phyloP scores from a whole-genome alignment of 805 yeast species.

The Teunomyces aglyptinius region DNA sequence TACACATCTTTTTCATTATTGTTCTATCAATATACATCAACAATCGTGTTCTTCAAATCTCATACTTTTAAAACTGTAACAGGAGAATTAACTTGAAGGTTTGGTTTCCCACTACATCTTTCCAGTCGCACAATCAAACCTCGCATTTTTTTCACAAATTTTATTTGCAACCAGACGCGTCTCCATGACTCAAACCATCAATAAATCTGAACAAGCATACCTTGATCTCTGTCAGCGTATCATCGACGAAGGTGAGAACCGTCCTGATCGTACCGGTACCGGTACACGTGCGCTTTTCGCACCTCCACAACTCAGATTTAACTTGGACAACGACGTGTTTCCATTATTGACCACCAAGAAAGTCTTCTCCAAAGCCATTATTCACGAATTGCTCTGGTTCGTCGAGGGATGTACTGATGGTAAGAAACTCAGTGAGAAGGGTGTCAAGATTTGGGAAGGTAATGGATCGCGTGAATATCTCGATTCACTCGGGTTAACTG shows the following conservation, averaged over 20 bases:
- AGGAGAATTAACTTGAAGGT: no score
- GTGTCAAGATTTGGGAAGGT: slow-evolving; percentile 99
- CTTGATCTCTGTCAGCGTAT: slow-evolving; percentile 77
- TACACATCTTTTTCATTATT: no score
- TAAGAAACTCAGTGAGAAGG: slow-evolving; percentile 68
- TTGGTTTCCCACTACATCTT: no score
- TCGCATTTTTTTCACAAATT: not conserved
- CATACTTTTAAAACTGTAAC: no score
- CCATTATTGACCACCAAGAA: slow-evolving; percentile 92
- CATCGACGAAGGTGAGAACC: slow-evolving; percentile 78
- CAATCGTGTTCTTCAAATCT: no score
- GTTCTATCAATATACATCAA: no score
- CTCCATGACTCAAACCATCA: slow-evolving; percentile 18
- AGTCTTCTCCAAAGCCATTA: slow-evolving; percentile 85
- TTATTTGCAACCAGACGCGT: slow-evolving; percentile 4
- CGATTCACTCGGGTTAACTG: slow-evolving; percentile 74
- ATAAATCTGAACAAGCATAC: slow-evolving; percentile 78
- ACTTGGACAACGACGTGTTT: slow-evolving; percentile 65
- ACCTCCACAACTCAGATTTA: slow-evolving; percentile 92
- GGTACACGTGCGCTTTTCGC: slow-evolving; percentile 91
- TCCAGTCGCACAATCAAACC: not conserved
- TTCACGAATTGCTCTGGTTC: slow-evolving; percentile 92
- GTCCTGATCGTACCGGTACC: slow-evolving; percentile 97
- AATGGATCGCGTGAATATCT: slow-evolving; percentile 92
- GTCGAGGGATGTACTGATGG: slow-evolving; percentile 88